These are phyloP conservation scores for Papilionanthe hybrid DNA, from an alignment of 116 monocot species.

Conservation along the genomic window DNA sequence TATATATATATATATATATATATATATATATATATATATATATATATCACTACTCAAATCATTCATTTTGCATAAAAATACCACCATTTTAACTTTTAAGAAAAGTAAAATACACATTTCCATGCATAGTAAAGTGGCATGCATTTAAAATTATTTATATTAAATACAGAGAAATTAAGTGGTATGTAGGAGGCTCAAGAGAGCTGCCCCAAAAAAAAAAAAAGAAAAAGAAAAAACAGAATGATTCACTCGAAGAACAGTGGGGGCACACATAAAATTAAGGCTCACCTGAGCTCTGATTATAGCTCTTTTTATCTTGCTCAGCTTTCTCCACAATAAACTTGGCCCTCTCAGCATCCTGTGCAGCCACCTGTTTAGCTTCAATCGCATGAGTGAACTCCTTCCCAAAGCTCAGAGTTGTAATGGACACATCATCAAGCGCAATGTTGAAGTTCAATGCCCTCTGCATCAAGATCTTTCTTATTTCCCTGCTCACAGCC, in stretches of 20 bases:
- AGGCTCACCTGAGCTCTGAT: conserved; percentile 80
- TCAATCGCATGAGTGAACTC: conserved; percentile 97
- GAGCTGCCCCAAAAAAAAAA: no score
- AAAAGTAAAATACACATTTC: no score
- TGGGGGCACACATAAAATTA: background rate
- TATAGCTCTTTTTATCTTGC: conserved; percentile 75
- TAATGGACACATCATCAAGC: conserved; percentile 95
- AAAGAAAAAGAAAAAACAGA: background rate
- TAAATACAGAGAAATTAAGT: no score
- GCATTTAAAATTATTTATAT: no score
- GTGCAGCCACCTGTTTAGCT: conserved; percentile 98
- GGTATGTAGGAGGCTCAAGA: background rate
- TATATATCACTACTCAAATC: no score
- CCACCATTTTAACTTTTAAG: no score
- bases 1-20: no score
- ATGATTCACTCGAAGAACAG: background rate
- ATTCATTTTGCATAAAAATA: no score
- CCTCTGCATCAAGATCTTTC: conserved; percentile 80
- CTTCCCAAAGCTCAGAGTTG: conserved; percentile 85
- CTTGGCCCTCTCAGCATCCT: conserved; percentile 89
- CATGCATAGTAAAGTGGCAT: no score
- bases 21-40: no score
- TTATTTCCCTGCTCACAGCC: conserved; percentile 92
- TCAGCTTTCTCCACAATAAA: conserved; percentile 68
- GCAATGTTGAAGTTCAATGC: conserved; percentile 86